A percentile compares a stretch with the other conserved stretches of the same genome.
Evolutionary conservation across 2,329 filamentous ascomycete genomes (phyloP).

Genomic region (Purpureocillium takamizusanense): DNA sequence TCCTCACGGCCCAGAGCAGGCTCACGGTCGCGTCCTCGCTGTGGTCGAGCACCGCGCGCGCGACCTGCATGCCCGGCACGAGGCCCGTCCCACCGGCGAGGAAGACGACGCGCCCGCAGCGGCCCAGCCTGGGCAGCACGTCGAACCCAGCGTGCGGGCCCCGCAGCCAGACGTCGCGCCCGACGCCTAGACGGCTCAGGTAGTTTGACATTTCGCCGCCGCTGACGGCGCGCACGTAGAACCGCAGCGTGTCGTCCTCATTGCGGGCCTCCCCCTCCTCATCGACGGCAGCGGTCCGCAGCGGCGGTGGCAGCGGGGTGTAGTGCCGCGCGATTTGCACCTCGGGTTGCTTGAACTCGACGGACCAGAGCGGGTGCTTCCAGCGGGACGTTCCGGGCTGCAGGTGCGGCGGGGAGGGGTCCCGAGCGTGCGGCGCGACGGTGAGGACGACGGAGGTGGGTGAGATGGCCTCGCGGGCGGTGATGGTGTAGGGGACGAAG

Average conservation of each 20-base stretch:
- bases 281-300: slow-evolving; percentile 14
- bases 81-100: slow-evolving; percentile 90
- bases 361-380: slow-evolving; percentile 64
- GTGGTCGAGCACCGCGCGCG: slow-evolving; percentile 47
- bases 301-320: slow-evolving; percentile 71
- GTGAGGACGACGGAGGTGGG: slow-evolving; percentile 62
- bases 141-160: slow-evolving; percentile 68
- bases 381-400: slow-evolving; percentile 14
- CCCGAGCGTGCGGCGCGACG: slow-evolving; percentile 33
- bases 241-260: slow-evolving; percentile 47
- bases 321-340: slow-evolving; percentile 88
- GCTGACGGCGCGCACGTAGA: slow-evolving; percentile 70
- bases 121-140: slow-evolving; percentile 24
- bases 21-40: slow-evolving; percentile 35
- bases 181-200: slow-evolving; percentile 54
- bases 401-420: slow-evolving; percentile 19
- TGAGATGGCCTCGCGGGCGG: slow-evolving; percentile 52
- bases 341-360: slow-evolving; percentile 91
- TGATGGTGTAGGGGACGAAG: slow-evolving; percentile 60
- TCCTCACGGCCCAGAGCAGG: slow-evolving; percentile 72
- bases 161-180: slow-evolving; percentile 62
- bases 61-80: slow-evolving; percentile 78
- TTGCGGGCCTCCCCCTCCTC: no score
- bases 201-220: slow-evolving; percentile 83
- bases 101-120: slow-evolving; percentile 54